A percentile compares a stretch with the other conserved stretches of the same genome.
Conservation (phyloP, 2,329 filamentous ascomycete genomes). For the Colletotrichum theobromicola region DNA sequence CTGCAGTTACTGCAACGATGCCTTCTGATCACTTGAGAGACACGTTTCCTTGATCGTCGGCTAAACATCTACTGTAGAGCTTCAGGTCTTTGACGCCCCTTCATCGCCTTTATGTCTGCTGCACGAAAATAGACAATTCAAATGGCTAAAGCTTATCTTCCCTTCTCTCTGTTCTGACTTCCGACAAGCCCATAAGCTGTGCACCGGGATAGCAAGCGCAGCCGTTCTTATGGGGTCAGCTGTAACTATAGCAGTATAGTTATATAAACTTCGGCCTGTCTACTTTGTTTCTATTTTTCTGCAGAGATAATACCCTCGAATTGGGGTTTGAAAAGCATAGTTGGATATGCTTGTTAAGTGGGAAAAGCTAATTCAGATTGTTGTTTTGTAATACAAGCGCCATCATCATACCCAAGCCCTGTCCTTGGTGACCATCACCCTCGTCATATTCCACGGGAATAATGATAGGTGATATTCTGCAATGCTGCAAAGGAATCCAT, state of each 20-base stretch:
- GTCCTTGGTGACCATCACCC: rapidly evolving
- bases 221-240: not conserved
- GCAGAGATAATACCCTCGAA: no score
- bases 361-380: not conserved
- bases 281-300: not conserved
- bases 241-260: not conserved
- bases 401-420: not conserved
- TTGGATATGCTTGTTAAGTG: not conserved
- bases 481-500: not conserved
- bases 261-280: not conserved
- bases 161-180: not conserved
- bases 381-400: rapidly evolving
- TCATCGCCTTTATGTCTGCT: not conserved
- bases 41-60: not conserved
- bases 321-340: no score
- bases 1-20: not conserved
- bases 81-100: no score
- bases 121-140: not conserved
- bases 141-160: not conserved
- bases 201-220: rapidly evolving
- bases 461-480: rapidly evolving
- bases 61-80: no score
- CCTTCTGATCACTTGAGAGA: not conserved
- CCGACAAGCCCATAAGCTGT: not conserved
- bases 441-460: rapidly evolving